A percentile compares a stretch with the other conserved stretches of the same genome.
phyloP scores from a whole-genome alignment of 768 basidiomycete species.

The Tylopilus subfusipes region DNA sequence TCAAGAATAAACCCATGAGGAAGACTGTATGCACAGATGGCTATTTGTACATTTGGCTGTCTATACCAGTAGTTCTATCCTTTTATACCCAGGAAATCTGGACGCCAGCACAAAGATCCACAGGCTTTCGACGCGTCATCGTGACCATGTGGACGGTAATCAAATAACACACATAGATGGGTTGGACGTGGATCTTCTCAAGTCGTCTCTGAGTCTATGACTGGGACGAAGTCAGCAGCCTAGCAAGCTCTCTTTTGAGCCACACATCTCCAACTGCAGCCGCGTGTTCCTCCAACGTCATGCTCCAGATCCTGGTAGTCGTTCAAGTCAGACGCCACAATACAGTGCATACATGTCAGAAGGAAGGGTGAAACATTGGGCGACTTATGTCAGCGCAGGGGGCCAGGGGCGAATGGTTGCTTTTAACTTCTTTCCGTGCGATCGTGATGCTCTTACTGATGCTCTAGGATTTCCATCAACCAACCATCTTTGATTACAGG shows the following conservation, averaged over 20 bases:
- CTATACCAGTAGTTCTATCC: too few species aligned
- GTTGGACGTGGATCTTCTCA: not conserved
- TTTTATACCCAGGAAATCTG: too few species aligned
- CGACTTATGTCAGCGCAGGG: too few species aligned
- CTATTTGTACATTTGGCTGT: too few species aligned
- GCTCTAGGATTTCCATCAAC: not conserved
- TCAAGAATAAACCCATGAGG: too few species aligned
- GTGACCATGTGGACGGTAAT: too few species aligned
- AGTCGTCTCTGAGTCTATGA: not conserved
- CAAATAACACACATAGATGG: too few species aligned
- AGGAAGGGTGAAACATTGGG: not conserved
- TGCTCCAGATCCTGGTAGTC: not conserved
- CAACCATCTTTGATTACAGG: too few species aligned
- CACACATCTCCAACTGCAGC: not conserved
- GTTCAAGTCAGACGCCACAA: too few species aligned
- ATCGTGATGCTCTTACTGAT: too few species aligned
- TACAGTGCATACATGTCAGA: not conserved
- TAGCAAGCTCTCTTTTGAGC: not conserved
- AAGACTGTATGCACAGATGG: too few species aligned
- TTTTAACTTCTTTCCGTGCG: not conserved
- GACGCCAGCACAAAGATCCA: not conserved
- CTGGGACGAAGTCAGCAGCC: not conserved
- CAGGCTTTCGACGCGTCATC: not conserved
- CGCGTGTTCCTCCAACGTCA: not conserved
- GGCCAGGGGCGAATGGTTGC: too few species aligned